Evolutionary conservation across 805 yeast species (phyloP), one percentile per base, ranked within the genome.

Genomic region (Teunomyces barrocoloradensis): DNA sequence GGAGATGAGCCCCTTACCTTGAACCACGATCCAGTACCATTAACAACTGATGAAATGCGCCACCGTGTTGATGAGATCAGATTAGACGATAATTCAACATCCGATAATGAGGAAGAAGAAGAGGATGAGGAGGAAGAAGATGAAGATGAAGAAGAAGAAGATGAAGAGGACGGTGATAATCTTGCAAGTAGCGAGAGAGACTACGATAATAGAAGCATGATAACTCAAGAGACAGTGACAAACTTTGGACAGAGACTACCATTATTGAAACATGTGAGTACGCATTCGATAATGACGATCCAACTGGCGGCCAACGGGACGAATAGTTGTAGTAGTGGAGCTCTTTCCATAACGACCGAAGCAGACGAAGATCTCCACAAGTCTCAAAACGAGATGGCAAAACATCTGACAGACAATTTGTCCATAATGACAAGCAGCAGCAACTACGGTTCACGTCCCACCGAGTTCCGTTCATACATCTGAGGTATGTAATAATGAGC

Each of bases 221-320:
- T 45, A 33, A 47, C 56, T 2, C 58, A 54, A 4, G 64, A 55
- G 11, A 37, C 40, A 20, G 40, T 20, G 11, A 46, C 55, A 3
- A 50, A 52, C 30, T 66, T 60, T 39, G 61, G 53, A 1, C 69
- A 64, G 40, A 51, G 60, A 32, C 50, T 66, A 11, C 65, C 68
- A 2, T 53, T 66, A 32, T 52, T 66, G 34, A 51, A 55, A 25
- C 56, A 63, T 45, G 55, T 53, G 20, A 66, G 69, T 38, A 34
- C 50, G 45, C 46, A 56, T 36, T 23, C 25, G 15, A n/a, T 37
- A 12, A 37, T 37, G 40, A 37, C 40, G 11, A 23, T 37, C 6
- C 40, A 23, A 29, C 40, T 20, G 18, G 23, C 11, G 20, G 40
- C n/a, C 17, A 23, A 21, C 23, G n/a, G 6, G 11, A 11, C 25